These are phyloP conservation scores for Pittosporum tobira DNA, from an alignment of 129 eudicot species.

Conservation along the genomic window DNA sequence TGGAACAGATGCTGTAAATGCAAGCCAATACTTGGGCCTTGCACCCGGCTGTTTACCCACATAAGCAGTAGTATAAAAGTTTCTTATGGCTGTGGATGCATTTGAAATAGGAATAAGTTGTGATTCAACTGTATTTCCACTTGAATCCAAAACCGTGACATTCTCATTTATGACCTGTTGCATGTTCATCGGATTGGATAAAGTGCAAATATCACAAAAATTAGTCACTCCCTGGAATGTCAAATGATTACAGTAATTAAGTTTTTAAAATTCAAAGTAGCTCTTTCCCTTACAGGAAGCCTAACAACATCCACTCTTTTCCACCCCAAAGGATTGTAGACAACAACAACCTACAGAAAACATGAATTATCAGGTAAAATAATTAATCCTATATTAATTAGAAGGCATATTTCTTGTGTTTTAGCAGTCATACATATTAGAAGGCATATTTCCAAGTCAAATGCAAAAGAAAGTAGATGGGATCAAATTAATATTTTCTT, in stretches of 20 bases:
- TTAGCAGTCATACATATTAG: too few species aligned
- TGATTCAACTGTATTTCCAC: conserved; percentile 55
- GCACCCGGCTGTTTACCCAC: conserved; percentile 48
- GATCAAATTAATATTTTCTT: conserved; percentile 27
- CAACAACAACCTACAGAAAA: conserved; percentile 35
- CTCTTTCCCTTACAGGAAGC: conserved; percentile 1
- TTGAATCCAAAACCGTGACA: conserved; percentile 21
- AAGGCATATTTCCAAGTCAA: too few species aligned
- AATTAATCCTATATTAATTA: too few species aligned
- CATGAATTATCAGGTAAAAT: neutral
- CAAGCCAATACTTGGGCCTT: conserved; percentile 67
- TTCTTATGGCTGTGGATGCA: conserved; percentile 49
- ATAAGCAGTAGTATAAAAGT: conserved; percentile 55
- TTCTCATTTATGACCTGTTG: too few species aligned
- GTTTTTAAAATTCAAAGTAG: too few species aligned
- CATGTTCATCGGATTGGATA: neutral
- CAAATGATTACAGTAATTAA: too few species aligned
- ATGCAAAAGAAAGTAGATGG: too few species aligned
- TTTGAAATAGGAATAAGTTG: conserved; percentile 76
- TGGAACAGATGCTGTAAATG: conserved; percentile 72
- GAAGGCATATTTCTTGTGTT: too few species aligned
- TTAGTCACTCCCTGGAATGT: too few species aligned
- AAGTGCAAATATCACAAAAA: too few species aligned
- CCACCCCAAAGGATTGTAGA: conserved; percentile 38
- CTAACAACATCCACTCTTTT: too few species aligned